Percentiles rank a stretch among this genome's conserved stretches.
phyloP scores from a whole-genome alignment of 768 basidiomycete species.

The Asterophora lycoperdoides region DNA sequence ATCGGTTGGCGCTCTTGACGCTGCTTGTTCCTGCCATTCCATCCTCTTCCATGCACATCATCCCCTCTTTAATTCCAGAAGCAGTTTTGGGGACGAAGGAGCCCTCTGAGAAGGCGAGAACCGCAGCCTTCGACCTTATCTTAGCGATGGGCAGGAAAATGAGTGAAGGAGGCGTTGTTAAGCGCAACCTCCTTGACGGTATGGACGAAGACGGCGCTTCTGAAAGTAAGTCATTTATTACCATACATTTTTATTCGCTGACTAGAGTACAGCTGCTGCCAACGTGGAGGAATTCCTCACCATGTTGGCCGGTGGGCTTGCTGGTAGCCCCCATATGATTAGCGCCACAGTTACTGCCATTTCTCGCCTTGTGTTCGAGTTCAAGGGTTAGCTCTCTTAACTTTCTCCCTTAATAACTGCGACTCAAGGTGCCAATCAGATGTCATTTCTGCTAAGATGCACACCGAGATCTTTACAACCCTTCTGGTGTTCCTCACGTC shows the following conservation, averaged over 20 bases:
- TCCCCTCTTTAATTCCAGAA: conserved; percentile 89
- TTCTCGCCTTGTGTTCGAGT: conserved; percentile 92
- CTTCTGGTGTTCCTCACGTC: conserved; percentile 89
- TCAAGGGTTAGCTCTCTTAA: conserved; percentile 60
- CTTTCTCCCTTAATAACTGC: background rate
- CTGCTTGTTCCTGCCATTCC: conserved; percentile 67
- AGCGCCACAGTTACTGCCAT: conserved; percentile 94
- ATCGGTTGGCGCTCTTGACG: conserved; percentile 75
- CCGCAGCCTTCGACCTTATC: conserved; percentile 85
- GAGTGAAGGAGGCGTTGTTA: conserved; percentile 79
- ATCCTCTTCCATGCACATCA: conserved; percentile 68
- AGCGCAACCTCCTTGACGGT: conserved; percentile 69
- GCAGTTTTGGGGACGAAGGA: conserved; percentile 95
- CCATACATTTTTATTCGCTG: conserved; percentile 8
- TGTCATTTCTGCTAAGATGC: conserved; percentile 63
- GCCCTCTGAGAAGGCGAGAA: conserved; percentile 87
- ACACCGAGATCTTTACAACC: conserved; percentile 80
- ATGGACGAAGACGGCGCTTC: conserved; percentile 69
- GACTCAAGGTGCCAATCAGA: conserved; percentile 38
- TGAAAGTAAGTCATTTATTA: conserved; percentile 37
- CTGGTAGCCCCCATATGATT: conserved; percentile 95
- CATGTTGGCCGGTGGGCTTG: conserved; percentile 93
- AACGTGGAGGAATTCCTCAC: conserved; percentile 91
- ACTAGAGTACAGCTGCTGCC: conserved; percentile 45
- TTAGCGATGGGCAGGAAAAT: conserved; percentile 93